Conservation (phyloP, 805 yeast genomes). For the Cyberlindnera amylophila region DNA sequence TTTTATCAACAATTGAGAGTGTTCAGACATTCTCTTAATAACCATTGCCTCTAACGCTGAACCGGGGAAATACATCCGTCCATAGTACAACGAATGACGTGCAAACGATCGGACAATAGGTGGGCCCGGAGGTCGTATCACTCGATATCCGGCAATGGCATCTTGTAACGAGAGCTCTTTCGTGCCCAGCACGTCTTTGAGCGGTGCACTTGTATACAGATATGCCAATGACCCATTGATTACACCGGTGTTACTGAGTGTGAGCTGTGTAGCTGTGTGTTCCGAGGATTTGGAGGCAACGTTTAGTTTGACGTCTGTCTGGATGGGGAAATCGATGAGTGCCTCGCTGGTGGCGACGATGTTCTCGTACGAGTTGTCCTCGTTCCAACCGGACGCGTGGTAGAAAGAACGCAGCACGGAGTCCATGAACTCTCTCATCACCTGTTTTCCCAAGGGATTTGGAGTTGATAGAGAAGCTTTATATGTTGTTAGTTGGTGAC, state of each 20-base stretch:
- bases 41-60: conserved; percentile 85
- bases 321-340: conserved; percentile 69
- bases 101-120: conserved; percentile 29
- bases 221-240: conserved; percentile 84
- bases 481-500: no score
- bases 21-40: conserved; percentile 55
- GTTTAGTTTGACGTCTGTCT: conserved; percentile 60
- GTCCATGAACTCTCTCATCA: conserved; percentile 67
- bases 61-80: conserved; percentile 85
- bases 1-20: conserved; percentile 64
- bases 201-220: conserved; percentile 61
- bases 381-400: conserved; percentile 70
- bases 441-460: background rate
- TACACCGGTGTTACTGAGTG: conserved; percentile 57
- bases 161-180: conserved; percentile 55
- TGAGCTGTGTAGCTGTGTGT: conserved; percentile 67
- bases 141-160: conserved; percentile 64
- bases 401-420: conserved; percentile 72
- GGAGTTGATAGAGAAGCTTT: background rate
- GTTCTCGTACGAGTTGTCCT: conserved; percentile 72
- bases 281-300: conserved; percentile 68
- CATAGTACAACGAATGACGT: conserved; percentile 58
- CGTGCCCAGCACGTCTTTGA: conserved; percentile 49
- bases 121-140: conserved; percentile 42
- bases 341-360: conserved; percentile 66